Conservation (phyloP, 139 green algal species). For the Chlamydomonas incerta region DNA sequence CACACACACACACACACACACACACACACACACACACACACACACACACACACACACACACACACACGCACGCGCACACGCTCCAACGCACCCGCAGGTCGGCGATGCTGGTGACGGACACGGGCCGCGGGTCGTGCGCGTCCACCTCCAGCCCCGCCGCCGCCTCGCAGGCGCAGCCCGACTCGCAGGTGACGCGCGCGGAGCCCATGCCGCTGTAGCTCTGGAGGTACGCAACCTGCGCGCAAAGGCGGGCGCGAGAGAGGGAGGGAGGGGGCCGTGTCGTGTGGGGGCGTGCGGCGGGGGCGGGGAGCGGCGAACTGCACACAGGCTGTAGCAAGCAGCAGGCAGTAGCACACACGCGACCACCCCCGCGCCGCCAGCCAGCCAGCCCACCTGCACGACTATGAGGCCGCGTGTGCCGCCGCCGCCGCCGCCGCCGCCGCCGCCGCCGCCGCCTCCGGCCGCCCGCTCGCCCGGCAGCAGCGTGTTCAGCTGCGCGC, state of each 20-base stretch:
- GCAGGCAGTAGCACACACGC: too few species aligned
- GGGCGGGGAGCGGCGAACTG: too few species aligned
- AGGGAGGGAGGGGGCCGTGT: too few species aligned
- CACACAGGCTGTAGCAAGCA: too few species aligned
- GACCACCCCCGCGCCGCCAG: too few species aligned
- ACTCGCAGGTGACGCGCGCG: constrained; percentile 23
- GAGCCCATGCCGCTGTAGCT: constrained; percentile 27
- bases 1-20: too few species aligned
- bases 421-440: neutral
- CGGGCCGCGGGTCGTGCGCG: neutral
- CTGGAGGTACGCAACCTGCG: constrained; percentile 30
- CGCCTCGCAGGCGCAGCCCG: constrained; percentile 34
- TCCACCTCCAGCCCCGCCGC: constrained; percentile 3
- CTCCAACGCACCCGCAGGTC: constrained; percentile 1
- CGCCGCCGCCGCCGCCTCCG: neutral
- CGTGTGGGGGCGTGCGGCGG: too few species aligned
- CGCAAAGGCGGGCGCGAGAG: too few species aligned
- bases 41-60: too few species aligned
- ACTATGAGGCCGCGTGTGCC: too few species aligned
- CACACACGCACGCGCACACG: neutral
- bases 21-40: too few species aligned
- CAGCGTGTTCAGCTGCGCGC: neutral
- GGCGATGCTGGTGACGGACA: neutral
- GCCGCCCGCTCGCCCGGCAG: neutral
- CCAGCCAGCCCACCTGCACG: too few species aligned